Percentiles rank a stretch among this genome's conserved stretches.
phyloP scores from a whole-genome alignment of 1,284 basidiomycete genomes.

The Cryptococcus neoformans region DNA sequence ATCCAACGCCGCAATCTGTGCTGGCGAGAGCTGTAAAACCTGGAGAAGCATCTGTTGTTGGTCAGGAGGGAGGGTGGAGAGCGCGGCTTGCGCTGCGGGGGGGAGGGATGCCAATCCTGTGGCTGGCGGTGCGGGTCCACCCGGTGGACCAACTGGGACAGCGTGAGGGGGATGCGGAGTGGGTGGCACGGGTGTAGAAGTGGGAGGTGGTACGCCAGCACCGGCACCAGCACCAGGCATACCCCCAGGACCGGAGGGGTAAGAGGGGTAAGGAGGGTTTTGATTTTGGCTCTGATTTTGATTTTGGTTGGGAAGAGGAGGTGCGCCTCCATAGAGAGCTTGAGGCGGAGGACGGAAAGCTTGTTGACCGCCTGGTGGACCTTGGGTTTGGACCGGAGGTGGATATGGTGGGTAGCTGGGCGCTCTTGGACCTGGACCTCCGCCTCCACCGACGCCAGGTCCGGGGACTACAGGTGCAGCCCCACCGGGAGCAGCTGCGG shows the following conservation, averaged over 20 bases:
- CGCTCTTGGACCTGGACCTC: background rate
- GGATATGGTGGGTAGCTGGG: slow-evolving; percentile 12
- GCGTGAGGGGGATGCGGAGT: background rate
- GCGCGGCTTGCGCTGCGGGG: slow-evolving; percentile 36
- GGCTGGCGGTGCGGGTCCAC: slow-evolving; percentile 16
- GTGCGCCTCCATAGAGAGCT: slow-evolving; percentile 29
- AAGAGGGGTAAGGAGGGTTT: background rate
- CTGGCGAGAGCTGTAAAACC: slow-evolving; percentile 77
- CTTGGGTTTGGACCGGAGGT: background rate
- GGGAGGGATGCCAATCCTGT: slow-evolving; percentile 21
- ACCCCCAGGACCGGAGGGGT: background rate
- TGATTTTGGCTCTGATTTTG: background rate
- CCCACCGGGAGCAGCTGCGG: slow-evolving; percentile 21
- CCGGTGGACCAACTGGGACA: slow-evolving; percentile 23
- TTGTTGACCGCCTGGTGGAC: background rate
- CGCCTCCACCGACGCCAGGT: background rate
- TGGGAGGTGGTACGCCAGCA: background rate
- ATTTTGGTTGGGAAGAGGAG: slow-evolving; percentile 7
- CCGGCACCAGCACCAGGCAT: too few relatives aligned
- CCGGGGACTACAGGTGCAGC: slow-evolving; percentile 19
- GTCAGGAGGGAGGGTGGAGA: slow-evolving; percentile 45
- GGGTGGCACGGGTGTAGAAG: background rate
- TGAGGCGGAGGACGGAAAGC: slow-evolving; percentile 15
- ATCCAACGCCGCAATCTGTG: slow-evolving; percentile 82
- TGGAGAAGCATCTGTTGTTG: slow-evolving; percentile 76